These are phyloP conservation scores for Colletotrichum chlorophyti DNA, from an alignment of 2,329 filamentous ascomycete species.

Conservation along the genomic window DNA sequence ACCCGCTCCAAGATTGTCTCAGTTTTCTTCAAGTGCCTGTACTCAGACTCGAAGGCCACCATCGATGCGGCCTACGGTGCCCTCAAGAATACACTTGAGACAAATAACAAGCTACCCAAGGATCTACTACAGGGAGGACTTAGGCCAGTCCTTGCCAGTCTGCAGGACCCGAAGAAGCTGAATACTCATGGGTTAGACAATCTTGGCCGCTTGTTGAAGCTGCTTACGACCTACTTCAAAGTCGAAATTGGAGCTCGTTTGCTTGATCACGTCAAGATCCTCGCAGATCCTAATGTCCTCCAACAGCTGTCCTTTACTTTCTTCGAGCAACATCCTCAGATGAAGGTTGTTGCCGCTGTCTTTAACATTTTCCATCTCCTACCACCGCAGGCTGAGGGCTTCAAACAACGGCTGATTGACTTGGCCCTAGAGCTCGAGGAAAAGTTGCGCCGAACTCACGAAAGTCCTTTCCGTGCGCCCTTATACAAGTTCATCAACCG, in stretches of 20 bases:
- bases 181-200: slow-evolving; percentile 91
- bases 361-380: slow-evolving; percentile 98
- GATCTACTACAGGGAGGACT: slow-evolving; percentile 94
- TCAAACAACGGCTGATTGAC: slow-evolving; percentile 89
- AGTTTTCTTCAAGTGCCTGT: slow-evolving; percentile 97
- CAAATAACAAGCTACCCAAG: slow-evolving; percentile 92
- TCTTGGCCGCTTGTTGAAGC: slow-evolving; percentile 83
- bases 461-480: slow-evolving; percentile 89
- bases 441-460: slow-evolving; percentile 82
- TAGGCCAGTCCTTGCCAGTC: slow-evolving; percentile 92
- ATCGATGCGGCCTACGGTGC: slow-evolving; percentile 94
- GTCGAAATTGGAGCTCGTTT: slow-evolving; percentile 93
- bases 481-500: slow-evolving; percentile 93
- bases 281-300: slow-evolving; percentile 80
- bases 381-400: slow-evolving; percentile 85
- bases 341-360: slow-evolving; percentile 94
- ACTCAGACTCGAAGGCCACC: slow-evolving; percentile 89
- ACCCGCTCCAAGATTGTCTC: slow-evolving; percentile 79
- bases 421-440: slow-evolving; percentile 89
- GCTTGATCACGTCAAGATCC: slow-evolving; percentile 91
- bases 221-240: slow-evolving; percentile 98
- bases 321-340: slow-evolving; percentile 88
- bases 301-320: slow-evolving; percentile 94
- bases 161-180: slow-evolving; percentile 91
- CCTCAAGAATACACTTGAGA: slow-evolving; percentile 83